Base-by-base conservation (phyloP, 805 yeast species). In the Candida namnaoensis region DNA sequence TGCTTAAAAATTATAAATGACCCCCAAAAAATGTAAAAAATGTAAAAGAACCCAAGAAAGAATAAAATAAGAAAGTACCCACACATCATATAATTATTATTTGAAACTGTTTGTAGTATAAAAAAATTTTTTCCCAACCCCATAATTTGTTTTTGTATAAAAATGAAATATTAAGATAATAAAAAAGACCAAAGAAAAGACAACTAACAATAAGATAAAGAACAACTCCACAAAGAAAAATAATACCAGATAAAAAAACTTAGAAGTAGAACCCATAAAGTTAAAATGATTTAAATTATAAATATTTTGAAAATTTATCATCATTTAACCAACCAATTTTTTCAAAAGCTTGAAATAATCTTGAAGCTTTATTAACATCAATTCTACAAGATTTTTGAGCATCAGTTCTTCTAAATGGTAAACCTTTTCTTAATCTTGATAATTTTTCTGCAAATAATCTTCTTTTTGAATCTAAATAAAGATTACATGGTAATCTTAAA, bases 311-410 rank as follows among this genome's bases (percentile, higher is more conserved):
- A 61, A 88, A 88, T 60, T 78, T 76, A 25, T 69, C 66, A 61
- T 91, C 96, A 15, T 85, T 75, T 48, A 91, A 77, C 98, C 98
- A 93, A 39, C 98, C 98, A 39, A 87, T 95, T 62, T 82, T 85
- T 65, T 91, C 98, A 58, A 80, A 91, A 25, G 97, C 91, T 14
- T 95, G 95, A 69, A 79, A 91, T 42, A 91, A 68, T 53, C 98
- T 74, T 42, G 95, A 82, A 4, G 98, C 98, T 64, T 91, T 91
- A 63, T 91, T 91, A 40, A 91, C 99, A 64, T 91, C 99, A 49
- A 91, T 91, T 50, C 96, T 78, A 62, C 98, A 93, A 10, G 97
- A 95, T 69, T 93, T 93, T 65, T 91, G 99, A 8, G 97, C 95
- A 63, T 91, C 99, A 0, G 98, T 91, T 67, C 98, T 82, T 68